These are phyloP conservation scores for Termitomyces sp. DNA, from an alignment of 768 basidiomycete species.

Conservation along the genomic window DNA sequence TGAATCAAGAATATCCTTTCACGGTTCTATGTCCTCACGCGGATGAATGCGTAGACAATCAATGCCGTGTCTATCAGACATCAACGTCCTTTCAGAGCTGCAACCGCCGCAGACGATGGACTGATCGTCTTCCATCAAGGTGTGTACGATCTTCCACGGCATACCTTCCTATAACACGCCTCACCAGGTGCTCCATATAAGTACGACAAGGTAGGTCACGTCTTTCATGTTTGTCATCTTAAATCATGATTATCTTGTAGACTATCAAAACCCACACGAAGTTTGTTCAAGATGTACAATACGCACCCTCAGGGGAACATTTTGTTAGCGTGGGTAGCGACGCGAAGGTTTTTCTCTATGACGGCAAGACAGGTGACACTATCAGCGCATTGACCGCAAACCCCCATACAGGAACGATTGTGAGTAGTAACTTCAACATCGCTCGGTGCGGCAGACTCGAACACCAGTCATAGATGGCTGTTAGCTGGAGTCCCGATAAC, in stretches of 20 bases:
- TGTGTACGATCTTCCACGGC: slow-evolving; percentile 18
- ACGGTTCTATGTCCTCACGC: background rate
- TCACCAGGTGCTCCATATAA: slow-evolving; percentile 78
- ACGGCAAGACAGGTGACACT: slow-evolving; percentile 85
- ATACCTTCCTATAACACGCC: background rate
- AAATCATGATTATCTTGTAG: slow-evolving; percentile 28
- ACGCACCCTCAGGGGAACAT: slow-evolving; percentile 73
- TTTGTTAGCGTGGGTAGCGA: slow-evolving; percentile 92
- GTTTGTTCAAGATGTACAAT: slow-evolving; percentile 90
- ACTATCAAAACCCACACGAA: slow-evolving; percentile 86
- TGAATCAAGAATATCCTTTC: background rate
- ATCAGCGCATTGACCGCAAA: slow-evolving; percentile 63
- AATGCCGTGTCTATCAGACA: slow-evolving; percentile 88
- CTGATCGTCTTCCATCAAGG: slow-evolving; percentile 82
- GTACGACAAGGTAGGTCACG: slow-evolving; percentile 63
- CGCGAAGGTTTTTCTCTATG: slow-evolving; percentile 82
- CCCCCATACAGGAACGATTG: slow-evolving; percentile 74
- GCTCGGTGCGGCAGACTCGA: background rate
- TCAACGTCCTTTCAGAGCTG: slow-evolving; percentile 88
- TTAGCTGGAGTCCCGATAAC: slow-evolving; percentile 79
- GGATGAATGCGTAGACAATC: slow-evolving; percentile 48
- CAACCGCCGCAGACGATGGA: slow-evolving; percentile 84
- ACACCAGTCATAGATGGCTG: slow-evolving; percentile 49
- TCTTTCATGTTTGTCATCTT: background rate
- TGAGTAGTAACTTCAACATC: slow-evolving; percentile 32